These are phyloP conservation scores for Berberis vulgaris DNA, from an alignment of 164 flowering plant genomes.

Conservation along the genomic window DNA sequence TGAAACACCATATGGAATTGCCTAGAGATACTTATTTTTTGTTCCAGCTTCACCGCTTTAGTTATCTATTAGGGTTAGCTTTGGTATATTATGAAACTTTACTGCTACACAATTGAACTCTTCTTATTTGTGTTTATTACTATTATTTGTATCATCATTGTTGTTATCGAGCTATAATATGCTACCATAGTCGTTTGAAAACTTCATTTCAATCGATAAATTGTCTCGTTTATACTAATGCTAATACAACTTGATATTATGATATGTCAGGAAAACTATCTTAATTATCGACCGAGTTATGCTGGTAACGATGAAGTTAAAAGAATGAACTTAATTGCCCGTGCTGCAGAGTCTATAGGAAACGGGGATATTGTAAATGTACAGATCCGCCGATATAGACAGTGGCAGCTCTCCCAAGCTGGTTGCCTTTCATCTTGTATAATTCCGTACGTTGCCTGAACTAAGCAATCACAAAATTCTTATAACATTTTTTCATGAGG, in stretches of 20 bases:
- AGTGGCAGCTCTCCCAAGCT: conserved; percentile 88
- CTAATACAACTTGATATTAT: not conserved
- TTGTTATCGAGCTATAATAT: too few species aligned
- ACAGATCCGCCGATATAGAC: conserved; percentile 85
- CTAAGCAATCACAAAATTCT: conserved; percentile 3
- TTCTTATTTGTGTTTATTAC: too few species aligned
- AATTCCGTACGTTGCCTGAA: conserved; percentile 68
- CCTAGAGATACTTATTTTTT: too few species aligned
- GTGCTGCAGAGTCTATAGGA: conserved; percentile 92
- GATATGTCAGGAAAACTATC: conserved; percentile 73
- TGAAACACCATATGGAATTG: too few species aligned
- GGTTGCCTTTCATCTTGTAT: conserved; percentile 64
- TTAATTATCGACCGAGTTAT: conserved; percentile 77
- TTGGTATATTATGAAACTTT: too few species aligned
- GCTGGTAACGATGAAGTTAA: conserved; percentile 70
- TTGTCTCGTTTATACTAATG: not conserved
- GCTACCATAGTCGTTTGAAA: too few species aligned
- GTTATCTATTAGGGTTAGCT: too few species aligned
- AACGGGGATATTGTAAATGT: conserved; percentile 92
- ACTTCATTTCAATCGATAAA: not conserved
- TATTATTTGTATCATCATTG: too few species aligned
- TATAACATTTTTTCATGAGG: too few species aligned
- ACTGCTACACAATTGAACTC: too few species aligned
- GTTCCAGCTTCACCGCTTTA: too few species aligned
- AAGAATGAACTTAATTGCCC: conserved; percentile 76